Conservation (phyloP, 2,329 filamentous ascomycete genomes). For the Domatiomyces catenatus region DNA sequence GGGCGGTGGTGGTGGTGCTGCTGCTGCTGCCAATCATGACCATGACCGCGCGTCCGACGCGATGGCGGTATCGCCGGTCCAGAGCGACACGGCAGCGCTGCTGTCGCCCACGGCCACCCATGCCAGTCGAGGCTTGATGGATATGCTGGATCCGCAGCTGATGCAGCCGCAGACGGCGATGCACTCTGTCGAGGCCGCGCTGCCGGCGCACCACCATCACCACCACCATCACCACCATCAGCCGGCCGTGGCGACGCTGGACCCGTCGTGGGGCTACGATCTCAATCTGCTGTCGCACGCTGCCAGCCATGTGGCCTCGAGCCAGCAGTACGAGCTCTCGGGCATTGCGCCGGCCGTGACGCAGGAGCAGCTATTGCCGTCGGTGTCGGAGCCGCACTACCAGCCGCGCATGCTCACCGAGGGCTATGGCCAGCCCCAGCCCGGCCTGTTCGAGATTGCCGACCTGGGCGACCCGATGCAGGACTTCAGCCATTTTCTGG, state of each 20-base stretch:
- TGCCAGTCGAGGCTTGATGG: slow-evolving; percentile 29
- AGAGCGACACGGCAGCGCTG: slow-evolving; percentile 20
- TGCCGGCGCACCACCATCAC: background rate
- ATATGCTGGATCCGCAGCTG: slow-evolving; percentile 30
- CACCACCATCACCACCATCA: slow-evolving; percentile 16
- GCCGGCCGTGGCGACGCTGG: slow-evolving; percentile 29
- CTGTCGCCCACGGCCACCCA: slow-evolving; percentile 23
- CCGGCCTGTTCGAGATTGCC: slow-evolving; percentile 28
- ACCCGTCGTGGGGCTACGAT: slow-evolving; percentile 37
- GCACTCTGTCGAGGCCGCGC: slow-evolving; percentile 22
- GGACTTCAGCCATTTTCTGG: slow-evolving; percentile 34
- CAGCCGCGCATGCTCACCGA: slow-evolving; percentile 15
- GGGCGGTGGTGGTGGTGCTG: slow-evolving; percentile 3
- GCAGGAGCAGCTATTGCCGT: slow-evolving; percentile 15
- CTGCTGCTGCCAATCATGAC: slow-evolving; percentile 3
- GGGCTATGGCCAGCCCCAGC: slow-evolving; percentile 13
- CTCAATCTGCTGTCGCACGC: slow-evolving; percentile 34
- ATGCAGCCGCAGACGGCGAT: slow-evolving; percentile 24
- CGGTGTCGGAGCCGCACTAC: slow-evolving; percentile 14
- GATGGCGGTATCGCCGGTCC: slow-evolving; percentile 15
- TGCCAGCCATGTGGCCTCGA: slow-evolving; percentile 34
- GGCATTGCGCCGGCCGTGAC: slow-evolving; percentile 10
- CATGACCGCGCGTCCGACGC: slow-evolving; percentile 5
- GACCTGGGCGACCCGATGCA: slow-evolving; percentile 34
- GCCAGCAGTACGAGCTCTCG: slow-evolving; percentile 24